phyloP scores from a whole-genome alignment of 306 rosid genomes.

The Casuarina equisetifolia region DNA sequence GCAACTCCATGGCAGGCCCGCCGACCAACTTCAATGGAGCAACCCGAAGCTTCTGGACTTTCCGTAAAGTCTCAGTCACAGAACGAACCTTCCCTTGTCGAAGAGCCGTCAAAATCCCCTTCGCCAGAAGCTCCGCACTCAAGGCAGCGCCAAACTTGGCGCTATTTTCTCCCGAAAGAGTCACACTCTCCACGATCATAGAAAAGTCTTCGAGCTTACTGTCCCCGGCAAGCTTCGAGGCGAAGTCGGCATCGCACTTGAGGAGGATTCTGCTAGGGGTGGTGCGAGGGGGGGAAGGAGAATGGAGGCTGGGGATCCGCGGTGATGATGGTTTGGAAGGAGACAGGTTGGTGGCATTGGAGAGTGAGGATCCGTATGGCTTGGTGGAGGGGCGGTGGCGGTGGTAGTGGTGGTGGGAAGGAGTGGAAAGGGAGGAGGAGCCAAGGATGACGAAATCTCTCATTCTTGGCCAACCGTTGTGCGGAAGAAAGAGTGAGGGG shows the following conservation, averaged over 20 bases:
- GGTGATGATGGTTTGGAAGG: constrained; percentile 32
- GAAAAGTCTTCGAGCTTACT: constrained; percentile 51
- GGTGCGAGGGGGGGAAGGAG: constrained; percentile 43
- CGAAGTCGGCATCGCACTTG: constrained; percentile 41
- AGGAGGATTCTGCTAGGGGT: constrained; percentile 32
- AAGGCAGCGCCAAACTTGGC: constrained; percentile 42
- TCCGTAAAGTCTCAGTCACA: constrained; percentile 44
- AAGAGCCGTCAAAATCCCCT: constrained; percentile 44
- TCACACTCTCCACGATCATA: constrained; percentile 40
- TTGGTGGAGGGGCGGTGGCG: constrained; percentile 26
- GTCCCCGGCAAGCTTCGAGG: constrained; percentile 56
- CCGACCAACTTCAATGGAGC: constrained; percentile 48
- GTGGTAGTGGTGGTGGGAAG: constrained; percentile 27
- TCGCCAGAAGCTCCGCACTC: constrained; percentile 45
- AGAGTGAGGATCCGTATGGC: constrained; percentile 37
- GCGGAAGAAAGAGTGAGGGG: background rate
- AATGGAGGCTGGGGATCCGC: constrained; percentile 25
- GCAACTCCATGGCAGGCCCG: constrained; percentile 41
- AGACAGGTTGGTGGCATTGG: constrained; percentile 24
- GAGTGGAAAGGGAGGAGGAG: constrained; percentile 49
- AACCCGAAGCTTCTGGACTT: constrained; percentile 41
- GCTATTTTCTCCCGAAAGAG: constrained; percentile 44
- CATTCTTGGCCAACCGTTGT: constrained; percentile 59
- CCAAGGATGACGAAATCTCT: constrained; percentile 63
- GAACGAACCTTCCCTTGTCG: constrained; percentile 43